Conservation (phyloP, 352 stramenopile genomes). For the Pythium brachiatum region DNA sequence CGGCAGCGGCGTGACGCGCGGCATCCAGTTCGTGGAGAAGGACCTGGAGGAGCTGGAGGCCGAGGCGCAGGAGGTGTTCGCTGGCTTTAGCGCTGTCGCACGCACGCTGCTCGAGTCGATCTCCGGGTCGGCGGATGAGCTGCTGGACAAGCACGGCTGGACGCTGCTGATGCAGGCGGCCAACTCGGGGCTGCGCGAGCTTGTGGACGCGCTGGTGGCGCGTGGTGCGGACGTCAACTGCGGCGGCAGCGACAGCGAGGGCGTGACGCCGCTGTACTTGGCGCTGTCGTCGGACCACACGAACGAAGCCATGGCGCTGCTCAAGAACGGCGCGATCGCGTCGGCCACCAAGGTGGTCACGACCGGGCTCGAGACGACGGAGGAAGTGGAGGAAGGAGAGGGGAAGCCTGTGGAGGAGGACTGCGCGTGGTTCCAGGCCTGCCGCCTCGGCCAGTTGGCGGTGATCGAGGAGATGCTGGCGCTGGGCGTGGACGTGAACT, state of each 20-base stretch:
- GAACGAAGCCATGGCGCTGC: constrained; percentile 59
- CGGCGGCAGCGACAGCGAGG: constrained; percentile 41
- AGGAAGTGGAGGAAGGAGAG: constrained; percentile 24
- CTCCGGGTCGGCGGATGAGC: constrained; percentile 36
- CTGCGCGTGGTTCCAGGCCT: constrained; percentile 77
- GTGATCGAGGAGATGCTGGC: constrained; percentile 80
- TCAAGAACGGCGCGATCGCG: constrained; percentile 61
- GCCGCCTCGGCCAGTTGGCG: constrained; percentile 57
- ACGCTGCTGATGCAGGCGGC: constrained; percentile 85
- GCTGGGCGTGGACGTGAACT: constrained; percentile 67
- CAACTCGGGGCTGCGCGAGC: constrained; percentile 62
- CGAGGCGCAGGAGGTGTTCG: constrained; percentile 64
- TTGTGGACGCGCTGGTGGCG: constrained; percentile 53
- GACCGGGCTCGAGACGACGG: constrained; percentile 30
- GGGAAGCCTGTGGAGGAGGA: constrained; percentile 54
- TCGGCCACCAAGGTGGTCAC: constrained; percentile 71
- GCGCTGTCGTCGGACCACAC: constrained; percentile 75
- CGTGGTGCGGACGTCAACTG: constrained; percentile 63
- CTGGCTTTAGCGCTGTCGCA: constrained; percentile 58
- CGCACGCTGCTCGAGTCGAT: constrained; percentile 48
- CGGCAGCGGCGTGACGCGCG: constrained; percentile 3
- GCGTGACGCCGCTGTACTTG: constrained; percentile 65
- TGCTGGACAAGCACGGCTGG: constrained; percentile 77
- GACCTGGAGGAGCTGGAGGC: constrained; percentile 71
- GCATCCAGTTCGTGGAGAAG: constrained; percentile 41